These are phyloP conservation scores for Beauveria bassiana DNA, from an alignment of 2,329 filamentous ascomycete species.

Conservation along the genomic window DNA sequence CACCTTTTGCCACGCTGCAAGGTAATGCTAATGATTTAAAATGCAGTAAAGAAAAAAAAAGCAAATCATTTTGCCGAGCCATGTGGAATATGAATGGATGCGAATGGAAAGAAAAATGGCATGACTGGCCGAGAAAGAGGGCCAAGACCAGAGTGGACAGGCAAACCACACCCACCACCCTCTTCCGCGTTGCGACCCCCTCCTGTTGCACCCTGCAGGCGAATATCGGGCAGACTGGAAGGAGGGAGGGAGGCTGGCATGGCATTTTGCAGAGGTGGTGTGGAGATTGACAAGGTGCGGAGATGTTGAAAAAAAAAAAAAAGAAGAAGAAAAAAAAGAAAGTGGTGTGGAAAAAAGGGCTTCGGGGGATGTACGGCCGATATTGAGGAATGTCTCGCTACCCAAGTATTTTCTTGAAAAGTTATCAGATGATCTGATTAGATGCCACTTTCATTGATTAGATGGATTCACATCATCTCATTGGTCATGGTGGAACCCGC, in stretches of 20 bases:
- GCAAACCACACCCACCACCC: neutral
- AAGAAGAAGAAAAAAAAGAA: no score
- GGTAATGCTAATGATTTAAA: neutral
- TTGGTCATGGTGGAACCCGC: slow-evolving; percentile 7
- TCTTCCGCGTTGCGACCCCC: neutral
- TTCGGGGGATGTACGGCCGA: no score
- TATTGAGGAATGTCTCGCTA: no score
- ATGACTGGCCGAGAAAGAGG: neutral
- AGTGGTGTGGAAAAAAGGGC: neutral
- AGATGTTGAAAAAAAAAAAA: no score
- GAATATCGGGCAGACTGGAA: neutral
- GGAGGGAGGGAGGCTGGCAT: neutral
- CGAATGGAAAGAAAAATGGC: neutral
- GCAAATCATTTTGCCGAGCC: neutral
- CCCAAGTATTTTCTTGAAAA: neutral
- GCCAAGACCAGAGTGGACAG: neutral
- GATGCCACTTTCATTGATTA: slow-evolving; percentile 15
- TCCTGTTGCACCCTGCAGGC: neutral
- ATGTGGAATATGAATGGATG: neutral
- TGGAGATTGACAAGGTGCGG: neutral
- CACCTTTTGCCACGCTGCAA: neutral
- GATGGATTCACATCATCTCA: slow-evolving; percentile 4
- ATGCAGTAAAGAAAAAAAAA: neutral
- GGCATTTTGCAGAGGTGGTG: neutral
- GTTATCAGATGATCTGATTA: slow-evolving; percentile 21